These are phyloP conservation scores for Coemansia sp. DNA, from an alignment of 192 early-diverging fungal genomes.

Conservation along the genomic window DNA sequence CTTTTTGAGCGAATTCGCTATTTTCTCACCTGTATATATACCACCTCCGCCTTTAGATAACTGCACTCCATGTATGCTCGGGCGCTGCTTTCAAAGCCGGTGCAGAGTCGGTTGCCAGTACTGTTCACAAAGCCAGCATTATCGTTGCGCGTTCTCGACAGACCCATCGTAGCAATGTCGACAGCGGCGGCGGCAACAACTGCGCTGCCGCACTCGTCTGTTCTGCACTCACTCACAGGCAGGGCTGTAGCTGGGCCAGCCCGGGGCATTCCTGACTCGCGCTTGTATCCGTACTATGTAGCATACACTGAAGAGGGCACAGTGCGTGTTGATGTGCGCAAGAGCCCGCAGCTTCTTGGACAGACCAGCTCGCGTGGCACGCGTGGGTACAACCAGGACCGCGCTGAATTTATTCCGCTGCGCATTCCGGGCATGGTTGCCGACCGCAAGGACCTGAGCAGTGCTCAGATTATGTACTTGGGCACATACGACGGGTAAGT, in stretches of 20 bases:
- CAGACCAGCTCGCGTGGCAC: slow-evolving; percentile 44
- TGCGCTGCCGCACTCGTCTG: not conserved
- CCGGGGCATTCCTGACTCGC: not conserved
- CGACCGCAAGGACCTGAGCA: slow-evolving; percentile 39
- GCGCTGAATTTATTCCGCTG: slow-evolving; percentile 47
- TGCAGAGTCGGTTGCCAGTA: not conserved
- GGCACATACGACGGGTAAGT: slow-evolving; percentile 51
- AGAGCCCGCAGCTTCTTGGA: slow-evolving; percentile 48
- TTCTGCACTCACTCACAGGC: not conserved
- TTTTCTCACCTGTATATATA: not conserved
- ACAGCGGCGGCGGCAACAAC: slow-evolving; percentile 1
- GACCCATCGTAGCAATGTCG: slow-evolving; percentile 5
- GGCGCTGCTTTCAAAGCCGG: slow-evolving; percentile 6
- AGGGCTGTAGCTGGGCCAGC: not conserved
- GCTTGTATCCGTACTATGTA: slow-evolving; percentile 42
- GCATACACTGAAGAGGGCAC: slow-evolving; percentile 48
- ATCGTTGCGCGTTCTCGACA: not conserved
- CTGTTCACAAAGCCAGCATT: not conserved
- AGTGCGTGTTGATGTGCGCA: slow-evolving; percentile 49
- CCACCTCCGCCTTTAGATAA: not conserved
- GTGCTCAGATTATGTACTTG: slow-evolving; percentile 49
- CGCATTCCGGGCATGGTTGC: slow-evolving; percentile 50
- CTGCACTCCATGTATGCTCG: not conserved
- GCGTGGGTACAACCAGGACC: slow-evolving; percentile 49
- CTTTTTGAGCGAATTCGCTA: not conserved